These are phyloP conservation scores for Nigrospora sphaerica DNA, from an alignment of 2,329 filamentous ascomycete genomes.

Conservation along the genomic window DNA sequence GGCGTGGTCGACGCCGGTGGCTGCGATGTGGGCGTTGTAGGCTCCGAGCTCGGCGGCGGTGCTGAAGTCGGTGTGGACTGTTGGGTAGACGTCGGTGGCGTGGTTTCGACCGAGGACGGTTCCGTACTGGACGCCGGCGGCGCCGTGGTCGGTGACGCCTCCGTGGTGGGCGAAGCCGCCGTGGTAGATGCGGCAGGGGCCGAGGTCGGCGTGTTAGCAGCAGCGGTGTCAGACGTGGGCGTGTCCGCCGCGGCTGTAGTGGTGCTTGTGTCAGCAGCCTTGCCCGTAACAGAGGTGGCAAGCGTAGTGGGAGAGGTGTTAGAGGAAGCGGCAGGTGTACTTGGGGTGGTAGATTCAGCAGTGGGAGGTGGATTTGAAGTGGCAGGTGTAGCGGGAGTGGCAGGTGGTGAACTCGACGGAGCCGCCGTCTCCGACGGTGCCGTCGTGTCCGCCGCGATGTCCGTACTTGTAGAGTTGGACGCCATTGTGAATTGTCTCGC, in stretches of 20 bases:
- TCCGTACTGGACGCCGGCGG: background rate
- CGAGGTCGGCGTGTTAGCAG: background rate
- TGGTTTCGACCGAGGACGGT: background rate
- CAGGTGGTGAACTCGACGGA: constrained; percentile 3
- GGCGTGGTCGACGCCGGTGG: background rate
- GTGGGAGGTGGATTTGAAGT: background rate
- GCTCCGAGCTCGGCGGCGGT: constrained; percentile 2
- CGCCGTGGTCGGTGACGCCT: background rate
- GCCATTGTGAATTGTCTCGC: constrained; percentile 8
- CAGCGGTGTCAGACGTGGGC: background rate
- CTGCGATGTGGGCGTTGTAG: background rate
- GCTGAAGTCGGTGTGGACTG: background rate
- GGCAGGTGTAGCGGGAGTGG: background rate
- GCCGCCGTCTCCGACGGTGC: constrained; percentile 1
- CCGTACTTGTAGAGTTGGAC: constrained; percentile 8
- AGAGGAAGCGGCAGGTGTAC: background rate
- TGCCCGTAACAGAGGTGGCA: background rate
- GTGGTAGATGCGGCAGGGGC: background rate
- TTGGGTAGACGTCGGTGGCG: background rate
- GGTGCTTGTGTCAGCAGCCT: background rate
- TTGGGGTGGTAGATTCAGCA: background rate
- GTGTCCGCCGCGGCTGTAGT: background rate
- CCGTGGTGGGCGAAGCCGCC: background rate
- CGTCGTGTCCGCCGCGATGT: constrained; percentile 3
- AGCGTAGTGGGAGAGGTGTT: constrained; percentile 1